Evolutionary conservation across 768 basidiomycete species (phyloP).

Genomic region (Phanerodontia chrysosporium): DNA sequence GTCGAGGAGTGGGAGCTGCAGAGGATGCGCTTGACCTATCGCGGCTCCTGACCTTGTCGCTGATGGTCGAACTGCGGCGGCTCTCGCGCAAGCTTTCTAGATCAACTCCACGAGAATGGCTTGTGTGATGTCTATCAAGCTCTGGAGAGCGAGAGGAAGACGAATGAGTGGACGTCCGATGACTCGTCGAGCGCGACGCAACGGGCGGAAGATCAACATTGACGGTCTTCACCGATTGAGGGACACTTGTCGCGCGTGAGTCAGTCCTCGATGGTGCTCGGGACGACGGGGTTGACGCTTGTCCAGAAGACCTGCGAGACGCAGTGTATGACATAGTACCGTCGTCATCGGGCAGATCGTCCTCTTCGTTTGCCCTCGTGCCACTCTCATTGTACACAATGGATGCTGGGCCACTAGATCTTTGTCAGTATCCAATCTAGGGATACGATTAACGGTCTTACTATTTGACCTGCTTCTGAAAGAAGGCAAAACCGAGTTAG

Average conservation of each 20-base stretch:
- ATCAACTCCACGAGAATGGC: slow-evolving; percentile 15
- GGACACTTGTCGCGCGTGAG: slow-evolving; percentile 6
- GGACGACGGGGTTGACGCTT: slow-evolving; percentile 43
- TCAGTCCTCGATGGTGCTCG: slow-evolving; percentile 2
- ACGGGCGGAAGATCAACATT: slow-evolving; percentile 7
- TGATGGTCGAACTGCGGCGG: slow-evolving; percentile 9
- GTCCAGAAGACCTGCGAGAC: slow-evolving; percentile 35
- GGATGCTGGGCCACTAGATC: slow-evolving; percentile 66
- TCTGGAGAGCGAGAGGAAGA: slow-evolving; percentile 1
- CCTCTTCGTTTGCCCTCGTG: slow-evolving; percentile 69
- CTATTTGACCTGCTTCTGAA: slow-evolving; percentile 69
- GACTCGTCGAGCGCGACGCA: slow-evolving; percentile 4
- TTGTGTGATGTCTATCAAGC: slow-evolving; percentile 7
- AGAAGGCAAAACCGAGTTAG: not conserved
- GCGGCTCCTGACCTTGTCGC: slow-evolving; percentile 25
- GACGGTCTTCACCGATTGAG: slow-evolving; percentile 1
- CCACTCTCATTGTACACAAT: slow-evolving; percentile 83
- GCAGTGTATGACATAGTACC: slow-evolving; percentile 25
- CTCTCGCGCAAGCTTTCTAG: slow-evolving; percentile 8
- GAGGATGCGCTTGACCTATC: slow-evolving; percentile 22
- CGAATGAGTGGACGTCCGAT: slow-evolving; percentile 4
- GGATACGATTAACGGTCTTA: slow-evolving; percentile 32
- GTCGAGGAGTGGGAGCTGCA: slow-evolving; percentile 19
- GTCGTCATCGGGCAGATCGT: slow-evolving; percentile 65
- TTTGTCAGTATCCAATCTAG: slow-evolving; percentile 4